Evolutionary conservation across 2,329 filamentous ascomycete genomes (phyloP).

Genomic region (Cladosporium halotolerans): DNA sequence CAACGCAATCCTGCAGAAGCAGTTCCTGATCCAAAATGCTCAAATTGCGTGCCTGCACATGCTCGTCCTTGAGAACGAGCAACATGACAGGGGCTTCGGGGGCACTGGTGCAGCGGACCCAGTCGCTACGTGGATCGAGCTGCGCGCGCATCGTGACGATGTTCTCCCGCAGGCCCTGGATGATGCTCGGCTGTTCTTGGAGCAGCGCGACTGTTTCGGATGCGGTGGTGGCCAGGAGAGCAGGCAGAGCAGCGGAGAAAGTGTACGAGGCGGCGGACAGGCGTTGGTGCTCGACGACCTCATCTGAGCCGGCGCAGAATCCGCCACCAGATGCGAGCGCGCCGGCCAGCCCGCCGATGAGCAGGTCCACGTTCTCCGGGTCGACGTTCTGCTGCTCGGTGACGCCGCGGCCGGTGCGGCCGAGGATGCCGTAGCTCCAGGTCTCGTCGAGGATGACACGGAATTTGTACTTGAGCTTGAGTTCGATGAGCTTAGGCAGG

Average conservation of each 20-base stretch:
- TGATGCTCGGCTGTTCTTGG: constrained; percentile 77
- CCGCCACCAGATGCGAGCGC: constrained; percentile 88
- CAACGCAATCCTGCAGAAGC: constrained; percentile 83
- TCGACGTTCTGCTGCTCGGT: constrained; percentile 98
- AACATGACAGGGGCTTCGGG: constrained; percentile 83
- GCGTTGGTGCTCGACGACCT: constrained; percentile 93
- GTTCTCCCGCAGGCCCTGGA: constrained; percentile 75
- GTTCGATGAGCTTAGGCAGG: constrained; percentile 81
- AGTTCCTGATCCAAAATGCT: constrained; percentile 72
- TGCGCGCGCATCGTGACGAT: constrained; percentile 79
- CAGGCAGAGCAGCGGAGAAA: constrained; percentile 89
- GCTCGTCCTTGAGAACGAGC: constrained; percentile 74
- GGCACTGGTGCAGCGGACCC: constrained; percentile 75
- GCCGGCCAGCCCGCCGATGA: constrained; percentile 85
- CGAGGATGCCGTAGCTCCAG: constrained; percentile 92
- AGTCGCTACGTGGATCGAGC: constrained; percentile 88
- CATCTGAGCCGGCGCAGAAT: constrained; percentile 86
- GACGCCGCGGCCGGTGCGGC: constrained; percentile 81
- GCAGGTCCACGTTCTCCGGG: constrained; percentile 90
- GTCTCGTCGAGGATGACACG: constrained; percentile 95
- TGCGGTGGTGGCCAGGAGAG: constrained; percentile 89
- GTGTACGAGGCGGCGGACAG: constrained; percentile 90
- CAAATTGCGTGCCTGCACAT: constrained; percentile 64
- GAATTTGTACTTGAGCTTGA: constrained; percentile 97
- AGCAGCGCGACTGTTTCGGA: constrained; percentile 83